A percentile compares a stretch with the other conserved stretches of the same genome.
Conservation (phyloP, 495 filamentous ascomycete species). For the Hypoxylon lenormandii region DNA sequence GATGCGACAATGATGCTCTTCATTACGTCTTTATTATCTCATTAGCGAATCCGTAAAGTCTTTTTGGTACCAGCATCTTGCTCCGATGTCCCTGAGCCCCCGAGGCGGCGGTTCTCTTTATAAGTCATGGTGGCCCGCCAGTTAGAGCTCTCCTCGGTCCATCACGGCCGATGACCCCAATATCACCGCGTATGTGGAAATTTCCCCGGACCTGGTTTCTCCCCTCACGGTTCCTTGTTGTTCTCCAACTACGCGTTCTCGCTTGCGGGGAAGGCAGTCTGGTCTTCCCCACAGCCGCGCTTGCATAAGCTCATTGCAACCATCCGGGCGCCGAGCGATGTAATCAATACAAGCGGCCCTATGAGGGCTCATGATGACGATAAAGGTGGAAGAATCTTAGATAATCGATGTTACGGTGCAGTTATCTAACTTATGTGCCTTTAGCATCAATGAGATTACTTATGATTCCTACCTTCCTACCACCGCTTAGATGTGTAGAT, state of each 20-base stretch:
- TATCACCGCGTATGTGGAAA: constrained; percentile 5
- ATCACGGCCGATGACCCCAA: constrained; percentile 5
- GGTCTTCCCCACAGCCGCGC: constrained; percentile 19
- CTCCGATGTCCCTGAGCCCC: neutral
- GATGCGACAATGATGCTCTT: constrained; percentile 15
- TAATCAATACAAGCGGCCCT: constrained; percentile 41
- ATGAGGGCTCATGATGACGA: constrained; percentile 12
- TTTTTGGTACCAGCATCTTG: neutral
- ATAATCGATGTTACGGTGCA: no score
- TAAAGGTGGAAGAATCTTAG: no score
- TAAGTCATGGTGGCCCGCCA: constrained; percentile 15
- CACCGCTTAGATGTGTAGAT: no score
- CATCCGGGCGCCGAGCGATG: constrained; percentile 7
- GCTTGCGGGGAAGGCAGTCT: constrained; percentile 38
- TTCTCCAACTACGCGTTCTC: constrained; percentile 16
- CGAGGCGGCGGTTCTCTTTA: constrained; percentile 6
- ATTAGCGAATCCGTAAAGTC: neutral
- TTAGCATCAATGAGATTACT: no score
- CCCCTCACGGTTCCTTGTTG: constrained; percentile 6
- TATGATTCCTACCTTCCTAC: no score
- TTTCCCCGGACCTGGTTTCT: constrained; percentile 16
- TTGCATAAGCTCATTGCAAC: constrained; percentile 14
- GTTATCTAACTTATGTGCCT: no score
- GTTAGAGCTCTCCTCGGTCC: constrained; percentile 10
- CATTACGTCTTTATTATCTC: constrained; percentile 12